These are phyloP conservation scores for Casaregolazyma suthepensis DNA, from an alignment of 1,139 yeast genomes.

Conservation along the genomic window DNA sequence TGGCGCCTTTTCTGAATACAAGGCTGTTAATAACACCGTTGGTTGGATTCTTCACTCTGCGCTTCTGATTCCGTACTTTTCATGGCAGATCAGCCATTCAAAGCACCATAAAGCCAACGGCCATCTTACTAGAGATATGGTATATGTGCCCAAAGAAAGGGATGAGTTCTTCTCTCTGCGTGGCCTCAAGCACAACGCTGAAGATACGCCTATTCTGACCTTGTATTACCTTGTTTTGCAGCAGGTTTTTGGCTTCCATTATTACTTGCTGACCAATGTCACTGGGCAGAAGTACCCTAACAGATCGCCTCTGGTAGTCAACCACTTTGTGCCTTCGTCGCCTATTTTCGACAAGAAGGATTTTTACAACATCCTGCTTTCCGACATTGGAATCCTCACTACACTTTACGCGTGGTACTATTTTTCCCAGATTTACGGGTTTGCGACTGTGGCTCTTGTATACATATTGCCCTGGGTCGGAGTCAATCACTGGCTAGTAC, in stretches of 20 bases:
- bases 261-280: conserved; percentile 61
- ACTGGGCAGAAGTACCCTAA: conserved; percentile 68
- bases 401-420: conserved; percentile 52
- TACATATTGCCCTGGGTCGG: conserved; percentile 74
- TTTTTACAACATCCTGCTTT: conserved; percentile 60
- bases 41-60: conserved; percentile 83
- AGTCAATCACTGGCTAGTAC: conserved; percentile 87
- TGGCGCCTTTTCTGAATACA: conserved; percentile 72
- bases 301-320: conserved; percentile 43
- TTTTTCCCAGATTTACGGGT: conserved; percentile 60
- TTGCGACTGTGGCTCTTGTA: conserved; percentile 56
- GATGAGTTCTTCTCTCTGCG: conserved; percentile 42
- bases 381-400: conserved; percentile 63
- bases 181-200: conserved; percentile 37
- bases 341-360: conserved; percentile 69
- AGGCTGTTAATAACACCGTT: conserved; percentile 60
- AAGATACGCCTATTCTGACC: conserved; percentile 68
- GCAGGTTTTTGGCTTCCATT: conserved; percentile 72
- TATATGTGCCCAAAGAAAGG: conserved; percentile 66
- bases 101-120: conserved; percentile 90
- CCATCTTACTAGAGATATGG: conserved; percentile 74
- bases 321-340: conserved; percentile 66
- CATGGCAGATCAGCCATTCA: conserved; percentile 78
- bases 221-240: conserved; percentile 53
- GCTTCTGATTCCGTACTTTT: conserved; percentile 74